Evolutionary conservation across 1,284 basidiomycete genomes (phyloP).

Genomic region (Pseudozyma sp.): DNA sequence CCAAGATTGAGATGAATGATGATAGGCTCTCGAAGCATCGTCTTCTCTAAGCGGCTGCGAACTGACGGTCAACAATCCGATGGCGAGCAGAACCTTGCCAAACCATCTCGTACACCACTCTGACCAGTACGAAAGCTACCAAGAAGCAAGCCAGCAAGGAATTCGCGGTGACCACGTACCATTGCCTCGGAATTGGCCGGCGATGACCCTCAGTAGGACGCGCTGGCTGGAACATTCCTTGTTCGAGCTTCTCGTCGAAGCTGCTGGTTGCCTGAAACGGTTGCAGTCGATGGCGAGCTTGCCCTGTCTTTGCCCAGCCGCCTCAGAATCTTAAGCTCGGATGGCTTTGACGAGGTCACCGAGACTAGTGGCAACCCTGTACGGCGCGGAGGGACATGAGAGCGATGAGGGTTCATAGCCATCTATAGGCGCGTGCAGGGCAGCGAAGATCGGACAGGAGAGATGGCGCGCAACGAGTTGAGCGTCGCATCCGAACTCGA

Average conservation of each 20-base stretch:
- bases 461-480: background rate
- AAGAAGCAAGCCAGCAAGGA: background rate
- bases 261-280: background rate
- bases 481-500: background rate
- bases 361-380: background rate
- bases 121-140: background rate
- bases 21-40: constrained; percentile 38
- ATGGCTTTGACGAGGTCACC: constrained; percentile 5
- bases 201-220: constrained; percentile 4
- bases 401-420: background rate
- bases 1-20: constrained; percentile 16
- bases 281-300: constrained; percentile 27
- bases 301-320: too few relatives aligned
- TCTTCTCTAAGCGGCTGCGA: constrained; percentile 15
- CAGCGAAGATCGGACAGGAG: too few relatives aligned
- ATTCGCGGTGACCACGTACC: constrained; percentile 5
- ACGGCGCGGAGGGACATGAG: too few relatives aligned
- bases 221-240: constrained; percentile 11
- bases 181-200: constrained; percentile 18
- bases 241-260: constrained; percentile 3
- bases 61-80: constrained; percentile 9
- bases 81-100: constrained; percentile 9
- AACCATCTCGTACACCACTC: background rate
- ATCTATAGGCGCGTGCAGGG: background rate
- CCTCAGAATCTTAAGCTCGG: too few relatives aligned